phyloP scores from a whole-genome alignment of 495 filamentous ascomycete genomes.

The Hypoxylon fuscum region DNA sequence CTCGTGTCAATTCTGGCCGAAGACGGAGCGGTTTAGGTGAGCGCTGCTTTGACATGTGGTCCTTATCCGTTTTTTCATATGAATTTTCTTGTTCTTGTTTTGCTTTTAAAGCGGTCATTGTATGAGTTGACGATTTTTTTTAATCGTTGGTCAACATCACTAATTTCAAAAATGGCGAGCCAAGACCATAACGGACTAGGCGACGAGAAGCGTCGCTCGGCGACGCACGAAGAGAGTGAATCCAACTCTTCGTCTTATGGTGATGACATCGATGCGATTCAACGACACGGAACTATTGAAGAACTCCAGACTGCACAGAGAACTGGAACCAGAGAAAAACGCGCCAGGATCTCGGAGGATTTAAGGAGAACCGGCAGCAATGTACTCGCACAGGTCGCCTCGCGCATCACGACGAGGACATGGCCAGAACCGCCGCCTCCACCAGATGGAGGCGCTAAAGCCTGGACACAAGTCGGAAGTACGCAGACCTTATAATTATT shows the following conservation, averaged over 20 bases:
- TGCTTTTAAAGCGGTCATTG: constrained; percentile 3
- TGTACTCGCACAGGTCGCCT: constrained; percentile 39
- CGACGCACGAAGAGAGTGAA: constrained; percentile 23
- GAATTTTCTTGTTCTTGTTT: constrained; percentile 1
- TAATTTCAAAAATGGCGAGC: constrained; percentile 20
- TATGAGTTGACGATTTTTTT: neutral
- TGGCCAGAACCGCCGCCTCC: constrained; percentile 66
- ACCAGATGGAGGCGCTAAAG: constrained; percentile 68
- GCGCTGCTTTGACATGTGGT: constrained; percentile 12
- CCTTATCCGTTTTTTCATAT: constrained; percentile 2
- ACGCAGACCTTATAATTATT: constrained; percentile 1
- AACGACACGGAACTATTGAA: neutral
- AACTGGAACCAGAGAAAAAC: constrained; percentile 7
- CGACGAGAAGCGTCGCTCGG: constrained; percentile 18
- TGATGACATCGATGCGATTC: constrained; percentile 12
- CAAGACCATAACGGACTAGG: constrained; percentile 7
- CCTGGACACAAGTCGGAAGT: constrained; percentile 72
- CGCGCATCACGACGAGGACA: constrained; percentile 54
- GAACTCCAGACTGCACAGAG: constrained; percentile 1
- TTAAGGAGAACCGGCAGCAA: constrained; percentile 43
- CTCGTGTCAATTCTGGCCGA: constrained; percentile 22
- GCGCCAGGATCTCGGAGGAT: constrained; percentile 29
- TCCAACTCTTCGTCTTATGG: constrained; percentile 21
- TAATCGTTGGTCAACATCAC: neutral
- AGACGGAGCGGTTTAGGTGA: constrained; percentile 24